Conservation (phyloP, 2,329 filamentous ascomycete genomes). For the Exophiala phaeomuriformis region DNA sequence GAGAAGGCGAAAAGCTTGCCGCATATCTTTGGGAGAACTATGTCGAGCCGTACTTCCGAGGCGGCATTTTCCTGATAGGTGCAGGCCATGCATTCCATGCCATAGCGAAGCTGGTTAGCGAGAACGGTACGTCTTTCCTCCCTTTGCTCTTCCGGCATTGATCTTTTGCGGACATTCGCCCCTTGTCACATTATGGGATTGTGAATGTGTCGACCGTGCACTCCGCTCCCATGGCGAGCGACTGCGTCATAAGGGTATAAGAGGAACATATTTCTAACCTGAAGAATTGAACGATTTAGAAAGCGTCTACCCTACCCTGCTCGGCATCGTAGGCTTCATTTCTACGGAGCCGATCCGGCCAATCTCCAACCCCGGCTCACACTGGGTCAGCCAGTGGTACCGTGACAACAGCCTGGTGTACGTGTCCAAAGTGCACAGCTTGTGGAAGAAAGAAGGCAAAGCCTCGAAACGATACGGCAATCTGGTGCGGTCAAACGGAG, state of each 20-base stretch:
- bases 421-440: conserved; percentile 65
- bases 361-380: conserved; percentile 69
- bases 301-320: conserved; percentile 58
- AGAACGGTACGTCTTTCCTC: conserved; percentile 52
- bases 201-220: too few species aligned
- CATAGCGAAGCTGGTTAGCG: conserved; percentile 71
- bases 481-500: conserved; percentile 41
- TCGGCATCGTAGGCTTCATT: conserved; percentile 74
- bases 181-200: not conserved
- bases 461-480: conserved; percentile 52
- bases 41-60: conserved; percentile 52
- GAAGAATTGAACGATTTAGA: conserved; percentile 31
- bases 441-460: conserved; percentile 63
- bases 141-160: not conserved
- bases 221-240: too few species aligned
- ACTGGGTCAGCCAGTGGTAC: conserved; percentile 69
- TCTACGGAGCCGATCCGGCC: conserved; percentile 65
- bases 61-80: conserved; percentile 76
- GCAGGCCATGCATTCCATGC: conserved; percentile 84
- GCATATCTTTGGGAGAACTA: conserved; percentile 97
- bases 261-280: not conserved
- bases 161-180: not conserved
- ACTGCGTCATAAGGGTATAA: too few species aligned
- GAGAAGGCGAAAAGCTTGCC: conserved; percentile 57
- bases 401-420: conserved; percentile 72